phyloP scores from a whole-genome alignment of 345 rosid genomes.

The Kandelia obovata region DNA sequence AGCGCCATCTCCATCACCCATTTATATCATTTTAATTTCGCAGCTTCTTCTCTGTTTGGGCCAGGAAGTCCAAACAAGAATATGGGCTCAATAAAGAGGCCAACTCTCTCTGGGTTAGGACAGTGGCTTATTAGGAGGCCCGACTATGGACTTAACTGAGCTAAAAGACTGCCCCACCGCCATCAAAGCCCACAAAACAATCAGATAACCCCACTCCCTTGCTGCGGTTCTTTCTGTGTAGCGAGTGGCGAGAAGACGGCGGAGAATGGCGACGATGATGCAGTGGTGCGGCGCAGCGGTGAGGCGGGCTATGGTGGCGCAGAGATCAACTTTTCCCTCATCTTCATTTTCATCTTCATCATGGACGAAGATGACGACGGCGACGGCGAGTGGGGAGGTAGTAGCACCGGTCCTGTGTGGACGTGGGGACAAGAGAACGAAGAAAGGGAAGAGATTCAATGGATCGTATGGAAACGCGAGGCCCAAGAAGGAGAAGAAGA shows the following conservation, averaged over 20 bases:
- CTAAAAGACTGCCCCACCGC: too few species aligned
- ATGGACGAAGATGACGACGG: conserved; percentile 1
- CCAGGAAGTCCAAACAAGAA: too few species aligned
- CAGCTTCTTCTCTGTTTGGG: too few species aligned
- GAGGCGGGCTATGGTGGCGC: conserved; percentile 46
- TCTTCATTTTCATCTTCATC: conserved; percentile 18
- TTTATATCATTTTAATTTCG: not conserved
- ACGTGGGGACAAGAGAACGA: conserved; percentile 87
- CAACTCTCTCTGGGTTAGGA: too few species aligned
- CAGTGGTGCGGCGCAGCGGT: conserved; percentile 62
- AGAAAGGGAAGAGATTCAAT: conserved; percentile 86
- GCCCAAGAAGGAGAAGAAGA: conserved; percentile 91
- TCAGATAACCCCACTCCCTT: too few species aligned
- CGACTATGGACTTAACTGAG: too few species aligned
- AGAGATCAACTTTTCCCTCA: conserved; percentile 21
- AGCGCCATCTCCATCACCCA: conserved; percentile 11
- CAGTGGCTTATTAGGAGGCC: too few species aligned
- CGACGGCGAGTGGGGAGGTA: conserved; percentile 1
- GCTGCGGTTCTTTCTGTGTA: not conserved
- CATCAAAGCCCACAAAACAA: too few species aligned
- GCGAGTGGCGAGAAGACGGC: not conserved
- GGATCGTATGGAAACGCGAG: conserved; percentile 85
- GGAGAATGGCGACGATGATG: conserved; percentile 29
- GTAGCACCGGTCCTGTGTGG: conserved; percentile 57
- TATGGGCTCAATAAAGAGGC: too few species aligned